These are phyloP conservation scores for Neofusicoccum sp. DNA, from an alignment of 2,329 filamentous ascomycete genomes.

Conservation along the genomic window DNA sequence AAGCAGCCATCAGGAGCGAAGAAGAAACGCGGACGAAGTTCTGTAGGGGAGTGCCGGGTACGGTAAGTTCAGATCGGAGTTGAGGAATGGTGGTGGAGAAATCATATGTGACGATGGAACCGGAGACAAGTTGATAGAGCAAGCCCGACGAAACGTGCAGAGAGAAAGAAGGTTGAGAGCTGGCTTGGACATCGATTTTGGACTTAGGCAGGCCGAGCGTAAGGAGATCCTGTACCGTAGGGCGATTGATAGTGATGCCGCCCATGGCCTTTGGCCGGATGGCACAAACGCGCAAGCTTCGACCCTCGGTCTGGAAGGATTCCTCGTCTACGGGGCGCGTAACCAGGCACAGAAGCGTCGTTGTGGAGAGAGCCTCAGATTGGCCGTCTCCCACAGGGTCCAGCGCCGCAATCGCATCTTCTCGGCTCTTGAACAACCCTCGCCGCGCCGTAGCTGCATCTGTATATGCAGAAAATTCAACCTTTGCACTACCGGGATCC, in stretches of 20 bases:
- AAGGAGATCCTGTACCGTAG: slow-evolving; percentile 33
- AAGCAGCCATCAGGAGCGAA: slow-evolving; percentile 64
- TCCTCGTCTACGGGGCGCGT: slow-evolving; percentile 23
- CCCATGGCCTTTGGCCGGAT: slow-evolving; percentile 33
- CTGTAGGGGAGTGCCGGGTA: slow-evolving; percentile 52
- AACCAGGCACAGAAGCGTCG: slow-evolving; percentile 35
- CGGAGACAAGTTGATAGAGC: slow-evolving; percentile 59
- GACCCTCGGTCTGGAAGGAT: slow-evolving; percentile 13
- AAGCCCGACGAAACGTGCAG: slow-evolving; percentile 64
- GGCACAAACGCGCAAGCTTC: slow-evolving; percentile 29
- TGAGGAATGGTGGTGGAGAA: slow-evolving; percentile 62
- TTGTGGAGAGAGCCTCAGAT: slow-evolving; percentile 34
- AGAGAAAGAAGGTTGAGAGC: slow-evolving; percentile 42
- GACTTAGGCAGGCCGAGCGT: slow-evolving; percentile 30
- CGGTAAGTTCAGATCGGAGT: slow-evolving; percentile 50
- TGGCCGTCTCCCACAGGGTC: slow-evolving; percentile 29
- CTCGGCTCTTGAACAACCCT: slow-evolving; percentile 45
- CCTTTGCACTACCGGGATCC: slow-evolving; percentile 26
- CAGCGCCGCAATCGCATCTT: slow-evolving; percentile 43
- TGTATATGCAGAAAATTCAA: slow-evolving; percentile 34
- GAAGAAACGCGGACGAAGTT: slow-evolving; percentile 68
- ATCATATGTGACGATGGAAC: slow-evolving; percentile 61
- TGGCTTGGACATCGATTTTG: slow-evolving; percentile 13
- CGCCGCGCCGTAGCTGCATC: slow-evolving; percentile 41
- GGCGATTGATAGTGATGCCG: slow-evolving; percentile 28